Evolutionary conservation across 805 yeast species (phyloP).

Genomic region (Diddensiella transvaalensis): DNA sequence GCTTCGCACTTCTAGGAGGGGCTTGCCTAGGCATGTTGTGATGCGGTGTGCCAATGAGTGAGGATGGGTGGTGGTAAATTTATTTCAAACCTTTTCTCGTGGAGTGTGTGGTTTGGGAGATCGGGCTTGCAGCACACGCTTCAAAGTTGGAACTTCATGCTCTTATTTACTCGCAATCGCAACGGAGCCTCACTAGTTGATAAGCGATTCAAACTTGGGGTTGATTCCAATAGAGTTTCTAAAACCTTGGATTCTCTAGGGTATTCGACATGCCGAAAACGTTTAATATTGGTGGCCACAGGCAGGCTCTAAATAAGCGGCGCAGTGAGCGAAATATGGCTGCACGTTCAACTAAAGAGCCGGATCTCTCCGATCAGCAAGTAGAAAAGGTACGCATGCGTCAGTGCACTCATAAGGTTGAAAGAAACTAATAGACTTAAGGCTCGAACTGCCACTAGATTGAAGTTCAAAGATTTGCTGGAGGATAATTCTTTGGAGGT

Average conservation of each 20-base stretch:
- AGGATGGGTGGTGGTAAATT: too few species aligned
- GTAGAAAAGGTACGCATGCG: conserved; percentile 16
- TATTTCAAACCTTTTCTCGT: too few species aligned
- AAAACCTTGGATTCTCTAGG: too few species aligned
- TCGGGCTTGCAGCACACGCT: too few species aligned
- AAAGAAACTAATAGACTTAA: conserved; percentile 5
- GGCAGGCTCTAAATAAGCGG: conserved; percentile 7
- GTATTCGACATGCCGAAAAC: conserved; percentile 7
- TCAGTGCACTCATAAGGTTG: background rate
- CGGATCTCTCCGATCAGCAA: conserved; percentile 8
- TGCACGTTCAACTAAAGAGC: background rate
- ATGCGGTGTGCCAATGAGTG: too few species aligned
- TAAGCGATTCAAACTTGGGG: too few species aligned
- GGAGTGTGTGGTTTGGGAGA: too few species aligned
- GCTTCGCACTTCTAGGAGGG: conserved; percentile 6
- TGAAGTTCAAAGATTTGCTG: conserved; percentile 12
- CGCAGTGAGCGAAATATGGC: conserved; percentile 1
- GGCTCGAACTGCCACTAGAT: conserved; percentile 16
- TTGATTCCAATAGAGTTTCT: too few species aligned
- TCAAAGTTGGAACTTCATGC: background rate
- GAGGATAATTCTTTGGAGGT: background rate
- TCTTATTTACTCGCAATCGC: background rate
- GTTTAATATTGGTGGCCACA: conserved; percentile 5
- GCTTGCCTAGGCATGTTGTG: conserved; percentile 3
- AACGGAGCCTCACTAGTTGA: too few species aligned